Conservation (phyloP, 371 early-diverging fungal genomes). For the Mortierella sp. region DNA sequence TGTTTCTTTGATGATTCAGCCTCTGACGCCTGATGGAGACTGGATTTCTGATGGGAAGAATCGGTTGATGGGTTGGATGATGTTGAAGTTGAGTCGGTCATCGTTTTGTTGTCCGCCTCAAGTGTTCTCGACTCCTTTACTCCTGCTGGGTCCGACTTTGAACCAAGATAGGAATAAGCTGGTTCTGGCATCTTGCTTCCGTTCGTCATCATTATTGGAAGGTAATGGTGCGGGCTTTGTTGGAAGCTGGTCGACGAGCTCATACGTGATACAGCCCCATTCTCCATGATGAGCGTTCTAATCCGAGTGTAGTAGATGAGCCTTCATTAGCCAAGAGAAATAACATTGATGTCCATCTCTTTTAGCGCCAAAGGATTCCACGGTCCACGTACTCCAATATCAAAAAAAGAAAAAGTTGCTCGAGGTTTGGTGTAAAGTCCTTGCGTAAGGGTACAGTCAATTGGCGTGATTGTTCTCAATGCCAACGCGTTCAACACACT, state of each 20-base stretch:
- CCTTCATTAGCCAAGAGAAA: slow-evolving; percentile 10
- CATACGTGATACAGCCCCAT: slow-evolving; percentile 34
- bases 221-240: slow-evolving; percentile 39
- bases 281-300: slow-evolving; percentile 43
- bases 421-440: too few relatives aligned
- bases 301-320: slow-evolving; percentile 1
- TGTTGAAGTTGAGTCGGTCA: background rate
- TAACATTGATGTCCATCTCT: too few relatives aligned
- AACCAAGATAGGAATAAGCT: slow-evolving; percentile 19
- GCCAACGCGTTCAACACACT: background rate
- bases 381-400: too few relatives aligned
- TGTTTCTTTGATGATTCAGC: background rate
- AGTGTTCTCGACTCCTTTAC: slow-evolving; percentile 1
- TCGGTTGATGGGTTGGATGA: background rate
- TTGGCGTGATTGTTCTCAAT: too few relatives aligned
- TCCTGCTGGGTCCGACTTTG: slow-evolving; percentile 9
- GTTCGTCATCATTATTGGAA: slow-evolving; percentile 44
- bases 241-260: slow-evolving; percentile 27
- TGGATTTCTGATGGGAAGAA: background rate
- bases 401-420: too few relatives aligned
- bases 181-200: slow-evolving; percentile 35
- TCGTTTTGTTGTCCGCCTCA: background rate
- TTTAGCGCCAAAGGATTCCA: too few relatives aligned
- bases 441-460: too few relatives aligned
- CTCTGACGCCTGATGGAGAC: too few relatives aligned